Conservation (phyloP, 768 basidiomycete genomes). For the Suillus americanus region DNA sequence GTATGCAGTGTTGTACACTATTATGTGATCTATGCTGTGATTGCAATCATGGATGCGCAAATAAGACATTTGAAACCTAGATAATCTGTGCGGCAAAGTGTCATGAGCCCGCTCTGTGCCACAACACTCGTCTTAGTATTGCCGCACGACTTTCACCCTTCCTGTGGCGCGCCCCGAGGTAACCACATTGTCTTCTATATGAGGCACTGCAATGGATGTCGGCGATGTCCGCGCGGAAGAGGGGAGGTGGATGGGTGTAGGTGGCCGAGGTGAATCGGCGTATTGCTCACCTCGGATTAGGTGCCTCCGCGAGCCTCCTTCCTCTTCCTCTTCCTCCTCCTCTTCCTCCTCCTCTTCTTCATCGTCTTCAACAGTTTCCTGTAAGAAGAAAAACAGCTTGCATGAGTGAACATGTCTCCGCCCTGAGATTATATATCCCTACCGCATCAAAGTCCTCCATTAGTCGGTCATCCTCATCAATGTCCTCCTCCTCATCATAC, state of each 20-base stretch:
- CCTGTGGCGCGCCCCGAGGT: constrained; percentile 31
- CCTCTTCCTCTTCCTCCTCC: constrained; percentile 40
- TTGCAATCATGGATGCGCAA: constrained; percentile 6
- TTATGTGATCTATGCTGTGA: constrained; percentile 5
- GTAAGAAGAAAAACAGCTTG: constrained; percentile 7
- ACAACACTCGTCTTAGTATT: constrained; percentile 28
- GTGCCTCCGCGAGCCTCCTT: constrained; percentile 25
- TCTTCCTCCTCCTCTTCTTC: constrained; percentile 63
- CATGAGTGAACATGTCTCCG: constrained; percentile 13
- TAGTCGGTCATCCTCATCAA: constrained; percentile 58
- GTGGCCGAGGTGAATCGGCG: constrained; percentile 35
- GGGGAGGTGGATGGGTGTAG: constrained; percentile 41
- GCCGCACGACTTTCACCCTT: constrained; percentile 52
- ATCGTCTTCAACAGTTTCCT: constrained; percentile 53
- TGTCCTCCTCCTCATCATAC: constrained; percentile 65
- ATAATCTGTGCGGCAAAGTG: constrained; percentile 13
- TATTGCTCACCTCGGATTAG: constrained; percentile 37
- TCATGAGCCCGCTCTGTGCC: neutral
- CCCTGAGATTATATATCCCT: constrained; percentile 20
- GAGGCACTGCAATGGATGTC: constrained; percentile 47
- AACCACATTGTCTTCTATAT: constrained; percentile 37
- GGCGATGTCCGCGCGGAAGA: constrained; percentile 52
- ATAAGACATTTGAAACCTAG: constrained; percentile 25
- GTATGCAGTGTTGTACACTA: constrained; percentile 10
- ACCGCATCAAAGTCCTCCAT: constrained; percentile 91